A percentile compares a stretch with the other conserved stretches of the same genome.
These are phyloP conservation scores for Conticribra weissflogii DNA, from an alignment of 108 stramenopile genomes.

Conservation along the genomic window DNA sequence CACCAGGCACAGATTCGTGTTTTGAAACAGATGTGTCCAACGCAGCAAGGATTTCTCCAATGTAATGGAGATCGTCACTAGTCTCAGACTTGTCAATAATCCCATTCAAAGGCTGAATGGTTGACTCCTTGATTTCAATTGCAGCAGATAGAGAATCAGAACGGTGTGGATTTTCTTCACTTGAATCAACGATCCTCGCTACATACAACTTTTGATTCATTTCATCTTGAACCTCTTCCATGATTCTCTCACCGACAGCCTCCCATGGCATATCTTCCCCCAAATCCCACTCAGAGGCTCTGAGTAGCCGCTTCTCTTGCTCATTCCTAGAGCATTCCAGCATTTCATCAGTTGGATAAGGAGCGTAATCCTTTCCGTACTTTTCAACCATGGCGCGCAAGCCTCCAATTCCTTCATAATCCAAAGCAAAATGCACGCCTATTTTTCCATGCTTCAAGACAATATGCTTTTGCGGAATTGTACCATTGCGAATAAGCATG, in stretches of 20 bases:
- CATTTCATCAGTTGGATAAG: constrained; percentile 43
- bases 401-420: constrained; percentile 46
- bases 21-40: too few species aligned
- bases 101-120: neutral
- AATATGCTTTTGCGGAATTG: constrained; percentile 29
- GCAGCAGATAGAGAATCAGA: neutral
- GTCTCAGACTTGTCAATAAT: neutral
- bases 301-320: constrained; percentile 13
- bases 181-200: neutral
- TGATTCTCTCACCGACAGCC: constrained; percentile 8
- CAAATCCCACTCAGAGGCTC: constrained; percentile 41
- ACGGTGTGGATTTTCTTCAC: neutral
- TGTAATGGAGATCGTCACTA: neutral
- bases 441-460: constrained; percentile 43
- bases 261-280: constrained; percentile 51
- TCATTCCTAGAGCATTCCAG: constrained; percentile 18
- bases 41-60: neutral
- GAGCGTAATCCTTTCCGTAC: constrained; percentile 45
- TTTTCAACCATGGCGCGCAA: constrained; percentile 44
- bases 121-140: neutral
- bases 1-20: too few species aligned
- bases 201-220: neutral
- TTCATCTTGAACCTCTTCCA: neutral
- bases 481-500: constrained; percentile 38
- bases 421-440: constrained; percentile 50